These are phyloP conservation scores for Gyromitra esculenta DNA, from an alignment of 2,329 filamentous ascomycete genomes.

Conservation along the genomic window DNA sequence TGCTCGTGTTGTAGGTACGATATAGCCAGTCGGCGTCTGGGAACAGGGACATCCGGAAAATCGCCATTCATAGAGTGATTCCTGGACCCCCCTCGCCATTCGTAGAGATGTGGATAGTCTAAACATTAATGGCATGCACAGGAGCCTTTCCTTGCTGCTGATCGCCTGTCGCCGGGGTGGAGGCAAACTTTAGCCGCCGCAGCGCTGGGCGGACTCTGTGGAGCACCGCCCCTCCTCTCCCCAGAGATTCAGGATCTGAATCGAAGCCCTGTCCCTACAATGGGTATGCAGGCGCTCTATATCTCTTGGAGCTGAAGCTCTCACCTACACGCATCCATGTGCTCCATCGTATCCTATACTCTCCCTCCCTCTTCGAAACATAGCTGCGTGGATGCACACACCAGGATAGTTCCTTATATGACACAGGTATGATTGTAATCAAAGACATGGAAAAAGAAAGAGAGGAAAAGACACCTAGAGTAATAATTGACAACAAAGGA, in stretches of 20 bases:
- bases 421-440: constrained; percentile 32
- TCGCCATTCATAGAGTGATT: constrained; percentile 35
- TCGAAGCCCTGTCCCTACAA: constrained; percentile 27
- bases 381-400: constrained; percentile 21
- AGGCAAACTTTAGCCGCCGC: constrained; percentile 46
- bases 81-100: constrained; percentile 2
- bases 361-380: constrained; percentile 14
- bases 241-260: constrained; percentile 43
- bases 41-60: constrained; percentile 23
- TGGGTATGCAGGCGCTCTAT: constrained; percentile 39
- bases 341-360: constrained; percentile 8
- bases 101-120: constrained; percentile 4
- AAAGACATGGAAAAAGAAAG: neutral
- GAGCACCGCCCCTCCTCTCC: constrained; percentile 21
- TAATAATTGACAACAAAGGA: constrained; percentile 37
- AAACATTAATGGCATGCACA: constrained; percentile 22
- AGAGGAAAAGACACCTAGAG: constrained; percentile 21
- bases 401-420: constrained; percentile 41
- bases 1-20: neutral
- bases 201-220: constrained; percentile 18
- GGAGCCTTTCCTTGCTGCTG: constrained; percentile 39
- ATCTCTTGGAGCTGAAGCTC: constrained; percentile 34
- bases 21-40: constrained; percentile 15
- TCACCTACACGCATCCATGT: constrained; percentile 32
- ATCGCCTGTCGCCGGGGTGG: constrained; percentile 21